A percentile compares a stretch with the other conserved stretches of the same genome.
phyloP scores from a whole-genome alignment of 2,329 filamentous ascomycete genomes.

The Colletotrichum chrysophilum region DNA sequence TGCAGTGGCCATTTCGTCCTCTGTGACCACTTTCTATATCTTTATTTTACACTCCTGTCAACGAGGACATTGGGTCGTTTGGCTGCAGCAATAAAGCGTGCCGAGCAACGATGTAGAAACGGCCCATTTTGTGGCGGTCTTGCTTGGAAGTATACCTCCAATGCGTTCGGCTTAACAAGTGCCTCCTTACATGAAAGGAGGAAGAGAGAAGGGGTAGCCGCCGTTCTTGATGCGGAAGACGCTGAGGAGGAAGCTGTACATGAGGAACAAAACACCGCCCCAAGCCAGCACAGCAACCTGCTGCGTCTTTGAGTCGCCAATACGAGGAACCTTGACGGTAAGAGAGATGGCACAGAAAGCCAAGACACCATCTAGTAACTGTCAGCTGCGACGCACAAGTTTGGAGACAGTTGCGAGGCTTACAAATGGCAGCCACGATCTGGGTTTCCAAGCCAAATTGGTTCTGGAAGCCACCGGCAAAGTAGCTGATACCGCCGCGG shows the following conservation, averaged over 20 bases:
- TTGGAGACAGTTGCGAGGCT: constrained; percentile 42
- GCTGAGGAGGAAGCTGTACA: constrained; percentile 94
- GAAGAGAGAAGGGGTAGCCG: constrained; percentile 92
- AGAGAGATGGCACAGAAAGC: constrained; percentile 92
- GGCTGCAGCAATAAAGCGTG: neutral
- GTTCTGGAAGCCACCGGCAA: constrained; percentile 89
- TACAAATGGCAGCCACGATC: constrained; percentile 92
- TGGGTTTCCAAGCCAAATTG: constrained; percentile 96
- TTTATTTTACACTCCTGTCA: constrained; percentile 4
- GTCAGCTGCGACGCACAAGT: constrained; percentile 49
- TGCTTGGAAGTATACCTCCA: neutral
- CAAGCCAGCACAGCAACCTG: constrained; percentile 83
- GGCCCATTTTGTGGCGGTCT: neutral
- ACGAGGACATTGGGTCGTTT: neutral
- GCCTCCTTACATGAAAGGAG: constrained; percentile 73
- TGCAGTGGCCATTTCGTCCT: neutral
- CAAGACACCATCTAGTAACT: constrained; percentile 63
- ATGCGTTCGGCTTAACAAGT: neutral
- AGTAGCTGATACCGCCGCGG: constrained; percentile 85
- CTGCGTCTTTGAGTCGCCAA: constrained; percentile 77
- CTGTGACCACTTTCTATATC: neutral
- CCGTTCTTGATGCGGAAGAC: constrained; percentile 94
- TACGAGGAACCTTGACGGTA: constrained; percentile 90
- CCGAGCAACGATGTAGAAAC: neutral
- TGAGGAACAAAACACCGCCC: constrained; percentile 75